Evolutionary conservation across 495 filamentous ascomycete genomes (phyloP), one percentile per base, ranked within the genome.

Genomic region (Penicillium chermesinum): DNA sequence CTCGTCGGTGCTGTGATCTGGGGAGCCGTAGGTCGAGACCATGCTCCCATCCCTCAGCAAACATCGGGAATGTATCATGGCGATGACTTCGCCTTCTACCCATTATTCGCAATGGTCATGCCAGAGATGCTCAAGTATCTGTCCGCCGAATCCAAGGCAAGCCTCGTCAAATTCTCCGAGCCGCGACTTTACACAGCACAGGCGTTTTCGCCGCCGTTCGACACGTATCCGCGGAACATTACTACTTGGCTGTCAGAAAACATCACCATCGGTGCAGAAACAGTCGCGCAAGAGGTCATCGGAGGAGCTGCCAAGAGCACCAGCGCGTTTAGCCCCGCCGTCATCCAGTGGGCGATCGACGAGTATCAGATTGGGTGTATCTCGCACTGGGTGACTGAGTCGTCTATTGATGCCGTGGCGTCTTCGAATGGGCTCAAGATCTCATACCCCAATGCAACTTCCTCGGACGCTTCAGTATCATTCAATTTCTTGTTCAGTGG

Each of bases 261-360:
- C 12, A 45, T 73, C 16, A 70, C 58, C 1, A 72, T 73, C 32
- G 70, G 70, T 12, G 59, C 69, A 0, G 62, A 68, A 36, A 63
- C 63, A 0, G 62, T 71, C 25, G 61, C 65, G 14, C 62, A 72
- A 52, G 57, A 48, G 16, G 61, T 64, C 32, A 53, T 70, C 7
- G 70, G 70, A 7, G 70, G 70, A 0, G 60, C 62, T 40, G 58
- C 55, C 14, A 58, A 54, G 44, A 67, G 62, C 38, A 56, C 52
- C 12, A 55, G 44, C 33, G 62, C 66, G 0, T 73, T 71, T 44
- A 71, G 57, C 25, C 67, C 70, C 3, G 57, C 67, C 0, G 59
- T 73, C 12, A 61, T 71, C 3, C 70, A 72, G 47, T 72, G 70
- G 69, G 55, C 49, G 41, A 63, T 62, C 50, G 57, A 52, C 19